phyloP scores from a whole-genome alignment of 306 rosid genomes.

The Senna tora region DNA sequence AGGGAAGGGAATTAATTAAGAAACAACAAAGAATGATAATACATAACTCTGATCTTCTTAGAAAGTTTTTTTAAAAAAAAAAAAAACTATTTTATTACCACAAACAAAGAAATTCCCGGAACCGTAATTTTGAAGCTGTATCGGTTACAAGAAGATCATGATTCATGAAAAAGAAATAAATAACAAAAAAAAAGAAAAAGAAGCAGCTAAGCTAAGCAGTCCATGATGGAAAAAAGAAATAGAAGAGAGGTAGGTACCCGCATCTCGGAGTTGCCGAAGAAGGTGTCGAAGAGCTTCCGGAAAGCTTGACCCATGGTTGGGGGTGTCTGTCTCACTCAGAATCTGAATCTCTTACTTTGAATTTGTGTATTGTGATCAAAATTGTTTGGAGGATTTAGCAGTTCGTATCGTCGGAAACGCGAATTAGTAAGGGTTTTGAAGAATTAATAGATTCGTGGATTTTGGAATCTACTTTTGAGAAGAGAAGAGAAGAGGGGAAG shows the following conservation, averaged over 20 bases:
- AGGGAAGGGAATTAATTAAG: neutral
- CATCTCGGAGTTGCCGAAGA: slow-evolving; percentile 58
- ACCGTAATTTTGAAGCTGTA: neutral
- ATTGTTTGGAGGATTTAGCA: neutral
- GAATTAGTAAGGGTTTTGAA: neutral
- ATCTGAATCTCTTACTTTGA: slow-evolving; percentile 4
- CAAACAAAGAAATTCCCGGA: neutral
- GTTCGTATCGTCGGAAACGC: neutral
- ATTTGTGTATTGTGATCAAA: neutral
- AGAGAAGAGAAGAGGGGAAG: no score
- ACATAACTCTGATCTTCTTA: neutral
- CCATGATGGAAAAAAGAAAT: neutral
- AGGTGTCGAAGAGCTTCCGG: slow-evolving; percentile 57
- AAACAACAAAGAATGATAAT: neutral
- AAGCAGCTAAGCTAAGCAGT: neutral
- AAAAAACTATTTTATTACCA: neutral
- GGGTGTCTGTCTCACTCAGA: no score
- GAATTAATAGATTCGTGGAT: slow-evolving; percentile 15
- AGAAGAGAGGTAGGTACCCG: slow-evolving; percentile 34
- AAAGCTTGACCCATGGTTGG: slow-evolving; percentile 59
- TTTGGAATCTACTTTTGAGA: neutral
- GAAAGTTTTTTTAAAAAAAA: neutral
- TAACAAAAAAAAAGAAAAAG: neutral
- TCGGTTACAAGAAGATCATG: neutral
- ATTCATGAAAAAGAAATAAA: neutral